phyloP scores from a whole-genome alignment of 2,329 filamentous ascomycete genomes.

The Incumbomyces lentus region DNA sequence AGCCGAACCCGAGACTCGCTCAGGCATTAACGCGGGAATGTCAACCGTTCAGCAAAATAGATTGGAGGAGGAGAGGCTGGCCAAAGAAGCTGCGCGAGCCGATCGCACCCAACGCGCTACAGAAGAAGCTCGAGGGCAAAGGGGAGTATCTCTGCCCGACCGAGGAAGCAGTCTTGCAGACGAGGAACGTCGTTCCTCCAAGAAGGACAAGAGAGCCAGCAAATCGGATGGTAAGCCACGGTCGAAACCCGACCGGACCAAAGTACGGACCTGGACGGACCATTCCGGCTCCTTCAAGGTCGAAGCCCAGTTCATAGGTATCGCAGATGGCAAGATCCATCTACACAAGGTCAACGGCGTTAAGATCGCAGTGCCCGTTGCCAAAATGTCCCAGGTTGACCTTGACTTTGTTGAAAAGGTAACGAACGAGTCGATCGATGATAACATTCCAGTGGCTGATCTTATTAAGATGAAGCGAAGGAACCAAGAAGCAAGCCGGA shows the following conservation, averaged over 20 bases:
- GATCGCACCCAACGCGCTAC: slow-evolving; percentile 45
- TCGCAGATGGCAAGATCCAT: slow-evolving; percentile 94
- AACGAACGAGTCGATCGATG: slow-evolving; percentile 78
- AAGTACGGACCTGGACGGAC: slow-evolving; percentile 89
- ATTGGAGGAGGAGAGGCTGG: slow-evolving; percentile 70
- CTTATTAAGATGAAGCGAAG: slow-evolving; percentile 47
- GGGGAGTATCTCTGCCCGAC: slow-evolving; percentile 71
- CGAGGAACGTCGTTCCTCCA: slow-evolving; percentile 57
- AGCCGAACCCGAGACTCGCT: slow-evolving; percentile 39
- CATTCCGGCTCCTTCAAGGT: slow-evolving; percentile 93
- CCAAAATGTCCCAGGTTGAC: slow-evolving; percentile 92
- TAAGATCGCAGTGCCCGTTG: slow-evolving; percentile 90
- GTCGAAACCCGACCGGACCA: slow-evolving; percentile 68
- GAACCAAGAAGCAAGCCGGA: slow-evolving; percentile 28
- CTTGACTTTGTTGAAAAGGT: slow-evolving; percentile 84
- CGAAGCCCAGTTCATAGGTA: slow-evolving; percentile 87
- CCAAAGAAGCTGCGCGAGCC: slow-evolving; percentile 65
- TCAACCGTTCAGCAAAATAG: slow-evolving; percentile 68
- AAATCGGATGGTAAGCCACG: slow-evolving; percentile 55
- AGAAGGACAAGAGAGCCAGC: slow-evolving; percentile 46
- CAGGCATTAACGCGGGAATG: slow-evolving; percentile 49
- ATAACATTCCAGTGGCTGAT: slow-evolving; percentile 85
- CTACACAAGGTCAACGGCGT: slow-evolving; percentile 96
- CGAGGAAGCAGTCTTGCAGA: slow-evolving; percentile 67
- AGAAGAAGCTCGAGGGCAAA: slow-evolving; percentile 26